Evolutionary conservation across 2,329 filamentous ascomycete species (phyloP), one percentile per base, ranked within the genome.

Genomic region (Clarireedia paspali): DNA sequence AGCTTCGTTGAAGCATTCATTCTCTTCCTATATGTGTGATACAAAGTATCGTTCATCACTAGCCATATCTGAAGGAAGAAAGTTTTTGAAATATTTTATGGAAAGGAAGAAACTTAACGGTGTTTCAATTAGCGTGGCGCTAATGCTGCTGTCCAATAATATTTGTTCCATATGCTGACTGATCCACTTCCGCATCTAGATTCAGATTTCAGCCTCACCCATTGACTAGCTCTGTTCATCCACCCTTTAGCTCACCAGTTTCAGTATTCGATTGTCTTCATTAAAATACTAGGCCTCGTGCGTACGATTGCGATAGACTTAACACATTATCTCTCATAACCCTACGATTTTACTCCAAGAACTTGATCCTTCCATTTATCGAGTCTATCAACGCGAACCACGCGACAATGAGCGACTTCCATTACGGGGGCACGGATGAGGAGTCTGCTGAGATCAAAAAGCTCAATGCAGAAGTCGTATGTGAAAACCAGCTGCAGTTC

Each of bases 381-480:
- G 14, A 54, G 40, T 30, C 27, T 26, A 26, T 40, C n/a, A 49
- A 49, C 20, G 40, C 24, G 14, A 53, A 12, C 20, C 27, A 54
- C 52, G 45, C 52, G 52, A 48, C 52, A 62, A 90, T 90, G 86
- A 81, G 82, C 65, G 87, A 90, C 72, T 86, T 87, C 72, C 79
- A 83, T 67, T 90, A 82, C 70, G 85, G 85, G 66, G 83, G 84
- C 66, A 81, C 83, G 24, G 88, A 92, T 40, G 89, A 92, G 73
- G 89, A 94, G 74, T 89, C 87, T 70, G 81, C 81, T 60, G 88
- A 92, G 74, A 82, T 95, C 67, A 88, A 83, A 74, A 89, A 88
- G 73, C 80, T 92, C 59, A 84, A 88, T 63, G 75, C 77, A 53
- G 88, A 91, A 68, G 82, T 95, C 67, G 91, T 95, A 79, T 67